Evolutionary conservation across 176 grass and related monocot genomes (phyloP).

Genomic region (Otatea glauca): DNA sequence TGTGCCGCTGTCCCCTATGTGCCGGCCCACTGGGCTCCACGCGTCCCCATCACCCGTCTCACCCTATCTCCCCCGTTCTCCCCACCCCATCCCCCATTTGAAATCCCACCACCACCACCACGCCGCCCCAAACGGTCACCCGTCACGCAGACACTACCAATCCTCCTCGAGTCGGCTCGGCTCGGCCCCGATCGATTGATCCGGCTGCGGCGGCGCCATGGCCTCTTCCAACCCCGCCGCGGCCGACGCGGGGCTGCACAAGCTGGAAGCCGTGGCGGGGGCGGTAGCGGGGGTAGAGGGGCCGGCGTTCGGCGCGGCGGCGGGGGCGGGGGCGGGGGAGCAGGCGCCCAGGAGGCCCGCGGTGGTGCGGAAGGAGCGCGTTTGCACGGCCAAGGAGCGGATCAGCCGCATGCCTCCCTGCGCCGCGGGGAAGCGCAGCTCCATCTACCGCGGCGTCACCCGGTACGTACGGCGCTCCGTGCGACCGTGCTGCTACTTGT

Average conservation of each 20-base stretch:
- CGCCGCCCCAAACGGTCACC: slow-evolving; percentile 57
- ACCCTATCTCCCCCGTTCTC: neutral
- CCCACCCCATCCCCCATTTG: slow-evolving; percentile 29
- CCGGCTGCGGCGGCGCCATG: slow-evolving; percentile 43
- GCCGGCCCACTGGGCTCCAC: slow-evolving; percentile 57
- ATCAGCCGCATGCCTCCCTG: slow-evolving; percentile 99
- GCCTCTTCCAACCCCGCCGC: slow-evolving; percentile 55
- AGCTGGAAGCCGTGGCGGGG: slow-evolving; percentile 52
- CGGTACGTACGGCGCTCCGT: slow-evolving; percentile 50
- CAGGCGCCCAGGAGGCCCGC: slow-evolving; percentile 55
- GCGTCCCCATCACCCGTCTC: slow-evolving; percentile 32
- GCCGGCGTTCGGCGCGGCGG: neutral
- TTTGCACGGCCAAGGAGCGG: slow-evolving; percentile 97
- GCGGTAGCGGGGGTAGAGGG: slow-evolving; percentile 30
- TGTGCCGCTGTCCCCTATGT: slow-evolving; percentile 42
- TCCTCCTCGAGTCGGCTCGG: neutral
- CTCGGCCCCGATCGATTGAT: slow-evolving; percentile 17
- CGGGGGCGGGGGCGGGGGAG: slow-evolving; percentile 13
- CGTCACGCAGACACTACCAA: neutral
- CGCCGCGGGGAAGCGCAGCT: slow-evolving; percentile 95
- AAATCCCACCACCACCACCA: slow-evolving; percentile 44
- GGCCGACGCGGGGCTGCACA: slow-evolving; percentile 55
- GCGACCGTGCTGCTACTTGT: neutral
- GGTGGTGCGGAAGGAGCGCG: slow-evolving; percentile 76
- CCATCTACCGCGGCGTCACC: slow-evolving; percentile 98